Evolutionary conservation across 768 basidiomycete species (phyloP).

Genomic region (Rhizopogon salebrosus): DNA sequence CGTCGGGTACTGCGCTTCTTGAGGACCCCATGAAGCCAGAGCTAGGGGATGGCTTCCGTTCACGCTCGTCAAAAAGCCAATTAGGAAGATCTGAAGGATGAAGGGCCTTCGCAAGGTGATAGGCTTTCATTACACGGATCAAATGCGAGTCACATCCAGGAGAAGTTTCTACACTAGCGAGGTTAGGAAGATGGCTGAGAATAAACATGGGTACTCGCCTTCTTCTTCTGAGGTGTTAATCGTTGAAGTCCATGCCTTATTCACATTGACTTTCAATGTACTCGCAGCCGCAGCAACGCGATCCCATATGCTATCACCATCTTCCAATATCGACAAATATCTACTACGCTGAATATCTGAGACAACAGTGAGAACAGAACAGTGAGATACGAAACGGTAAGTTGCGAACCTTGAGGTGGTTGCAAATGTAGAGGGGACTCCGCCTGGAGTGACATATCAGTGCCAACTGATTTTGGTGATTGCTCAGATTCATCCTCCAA

Average conservation of each 20-base stretch:
- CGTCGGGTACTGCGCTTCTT: constrained; percentile 1
- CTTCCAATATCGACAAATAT: constrained; percentile 16
- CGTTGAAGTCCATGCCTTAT: constrained; percentile 50
- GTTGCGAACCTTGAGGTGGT: neutral
- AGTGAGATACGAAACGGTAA: neutral
- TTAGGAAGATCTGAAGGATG: constrained; percentile 53
- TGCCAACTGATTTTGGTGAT: neutral
- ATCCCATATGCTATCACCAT: constrained; percentile 50
- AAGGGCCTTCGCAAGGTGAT: constrained; percentile 57
- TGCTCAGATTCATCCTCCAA: constrained; percentile 32
- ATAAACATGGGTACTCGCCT: constrained; percentile 27
- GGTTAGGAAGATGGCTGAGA: neutral
- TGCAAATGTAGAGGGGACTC: neutral
- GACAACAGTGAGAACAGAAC: neutral
- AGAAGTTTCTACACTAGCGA: constrained; percentile 35
- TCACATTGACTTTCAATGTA: constrained; percentile 50
- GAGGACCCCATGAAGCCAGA: constrained; percentile 5
- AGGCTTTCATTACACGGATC: constrained; percentile 61
- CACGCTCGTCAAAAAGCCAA: constrained; percentile 61
- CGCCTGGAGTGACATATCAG: neutral
- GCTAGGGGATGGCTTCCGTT: constrained; percentile 32
- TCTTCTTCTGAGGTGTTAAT: constrained; percentile 37
- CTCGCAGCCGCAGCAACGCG: constrained; percentile 48
- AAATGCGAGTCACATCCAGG: constrained; percentile 56
- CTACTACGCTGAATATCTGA: neutral